These are phyloP conservation scores for Ambispora gerdemannii DNA, from an alignment of 192 early-diverging fungal genomes.

Conservation along the genomic window DNA sequence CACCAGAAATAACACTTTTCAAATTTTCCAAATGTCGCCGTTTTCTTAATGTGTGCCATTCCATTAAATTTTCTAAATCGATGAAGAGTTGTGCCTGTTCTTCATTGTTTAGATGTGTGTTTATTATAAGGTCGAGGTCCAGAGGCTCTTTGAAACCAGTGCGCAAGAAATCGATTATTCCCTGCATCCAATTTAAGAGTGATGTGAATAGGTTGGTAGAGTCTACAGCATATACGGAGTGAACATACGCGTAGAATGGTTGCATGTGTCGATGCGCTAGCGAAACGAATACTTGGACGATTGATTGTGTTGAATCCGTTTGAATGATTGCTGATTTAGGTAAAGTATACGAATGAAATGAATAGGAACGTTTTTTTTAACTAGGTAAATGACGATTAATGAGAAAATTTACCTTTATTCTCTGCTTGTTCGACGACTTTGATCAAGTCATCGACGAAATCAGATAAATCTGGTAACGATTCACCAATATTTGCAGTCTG, in stretches of 20 bases:
- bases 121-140: constrained; percentile 34
- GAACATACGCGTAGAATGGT: constrained; percentile 55
- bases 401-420: neutral
- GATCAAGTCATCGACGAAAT: constrained; percentile 54
- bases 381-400: neutral
- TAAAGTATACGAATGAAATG: constrained; percentile 4
- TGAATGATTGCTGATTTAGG: constrained; percentile 2
- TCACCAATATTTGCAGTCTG: constrained; percentile 51
- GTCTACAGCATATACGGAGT: constrained; percentile 50
- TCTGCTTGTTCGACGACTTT: constrained; percentile 48
- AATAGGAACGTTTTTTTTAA: neutral
- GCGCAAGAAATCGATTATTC: constrained; percentile 40
- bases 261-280: constrained; percentile 49
- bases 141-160: constrained; percentile 35
- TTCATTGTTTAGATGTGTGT: constrained; percentile 20
- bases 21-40: constrained; percentile 34
- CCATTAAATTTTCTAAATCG: constrained; percentile 34
- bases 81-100: constrained; percentile 30
- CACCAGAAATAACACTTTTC: constrained; percentile 26
- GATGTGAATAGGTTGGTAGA: constrained; percentile 45
- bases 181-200: constrained; percentile 46
- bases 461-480: constrained; percentile 45
- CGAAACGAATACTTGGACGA: constrained; percentile 42
- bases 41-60: constrained; percentile 34
- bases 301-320: constrained; percentile 24